Percentiles rank a stretch among this genome's conserved stretches.
These are phyloP conservation scores for Epichloe bromicola DNA, from an alignment of 2,329 filamentous ascomycete species.

Conservation along the genomic window DNA sequence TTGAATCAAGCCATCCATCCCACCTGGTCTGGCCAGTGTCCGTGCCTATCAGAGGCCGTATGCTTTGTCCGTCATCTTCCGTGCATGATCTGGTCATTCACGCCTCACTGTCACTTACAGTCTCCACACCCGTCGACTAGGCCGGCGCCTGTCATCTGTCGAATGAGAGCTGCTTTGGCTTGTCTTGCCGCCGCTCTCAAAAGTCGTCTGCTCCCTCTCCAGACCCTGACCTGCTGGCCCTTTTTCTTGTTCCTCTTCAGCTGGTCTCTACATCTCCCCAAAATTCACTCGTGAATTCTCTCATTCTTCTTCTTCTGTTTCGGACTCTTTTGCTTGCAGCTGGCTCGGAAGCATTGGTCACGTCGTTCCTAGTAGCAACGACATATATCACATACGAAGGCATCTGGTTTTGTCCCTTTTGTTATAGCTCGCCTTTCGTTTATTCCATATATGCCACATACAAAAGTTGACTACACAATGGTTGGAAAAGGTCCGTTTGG, in stretches of 20 bases:
- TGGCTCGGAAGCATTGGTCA: conserved; percentile 9
- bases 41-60: conserved; percentile 4
- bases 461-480: conserved; percentile 17
- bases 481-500: conserved; percentile 26
- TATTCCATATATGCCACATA: conserved; percentile 5
- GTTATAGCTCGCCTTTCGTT: conserved; percentile 1
- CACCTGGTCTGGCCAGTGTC: background rate
- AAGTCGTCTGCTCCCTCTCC: conserved; percentile 34
- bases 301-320: conserved; percentile 17
- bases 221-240: conserved; percentile 17
- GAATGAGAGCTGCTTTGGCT: conserved; percentile 17
- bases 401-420: conserved; percentile 3
- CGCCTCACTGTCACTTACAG: conserved; percentile 12
- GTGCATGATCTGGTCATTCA: conserved; percentile 5
- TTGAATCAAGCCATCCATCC: conserved; percentile 3
- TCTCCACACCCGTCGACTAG: conserved; percentile 15
- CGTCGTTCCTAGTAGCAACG: conserved; percentile 1
- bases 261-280: conserved; percentile 38
- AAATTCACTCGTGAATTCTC: conserved; percentile 22
- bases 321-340: conserved; percentile 8
- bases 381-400: conserved; percentile 1
- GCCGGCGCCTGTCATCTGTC: conserved; percentile 22
- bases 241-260: conserved; percentile 34
- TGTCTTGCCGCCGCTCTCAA: conserved; percentile 28
- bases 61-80: background rate